Conservation (phyloP, 2,329 filamentous ascomycete genomes). For the Nemania sp. region DNA sequence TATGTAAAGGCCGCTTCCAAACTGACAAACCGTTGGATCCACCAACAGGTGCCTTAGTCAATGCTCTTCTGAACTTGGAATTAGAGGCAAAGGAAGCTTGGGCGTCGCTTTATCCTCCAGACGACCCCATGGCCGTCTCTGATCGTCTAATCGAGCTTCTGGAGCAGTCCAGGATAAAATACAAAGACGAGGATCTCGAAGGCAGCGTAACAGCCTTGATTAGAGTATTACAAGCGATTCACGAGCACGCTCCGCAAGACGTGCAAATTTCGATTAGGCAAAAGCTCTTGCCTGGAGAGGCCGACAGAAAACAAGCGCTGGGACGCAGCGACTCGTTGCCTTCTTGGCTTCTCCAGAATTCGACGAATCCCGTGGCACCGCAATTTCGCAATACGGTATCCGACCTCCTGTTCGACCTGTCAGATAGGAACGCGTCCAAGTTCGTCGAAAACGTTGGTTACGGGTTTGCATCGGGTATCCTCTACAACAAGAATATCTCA, state of each 20-base stretch:
- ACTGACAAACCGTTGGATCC: slow-evolving; percentile 71
- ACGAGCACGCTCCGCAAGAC: slow-evolving; percentile 67
- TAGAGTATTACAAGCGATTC: slow-evolving; percentile 72
- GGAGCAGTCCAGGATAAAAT: slow-evolving; percentile 65
- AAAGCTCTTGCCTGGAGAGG: slow-evolving; percentile 73
- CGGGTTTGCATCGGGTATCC: slow-evolving; percentile 87
- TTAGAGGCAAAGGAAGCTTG: slow-evolving; percentile 59
- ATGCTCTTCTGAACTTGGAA: slow-evolving; percentile 80
- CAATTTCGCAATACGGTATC: slow-evolving; percentile 76
- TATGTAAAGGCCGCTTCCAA: slow-evolving; percentile 63
- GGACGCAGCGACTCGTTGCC: slow-evolving; percentile 76
- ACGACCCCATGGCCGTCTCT: slow-evolving; percentile 62
- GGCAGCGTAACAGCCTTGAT: slow-evolving; percentile 71
- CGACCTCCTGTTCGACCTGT: slow-evolving; percentile 83
- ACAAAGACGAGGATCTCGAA: slow-evolving; percentile 74
- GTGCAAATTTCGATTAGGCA: slow-evolving; percentile 67
- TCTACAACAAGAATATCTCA: slow-evolving; percentile 81
- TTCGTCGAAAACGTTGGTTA: slow-evolving; percentile 95
- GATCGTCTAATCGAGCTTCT: slow-evolving; percentile 73
- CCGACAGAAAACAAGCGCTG: slow-evolving; percentile 76
- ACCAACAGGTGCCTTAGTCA: slow-evolving; percentile 73
- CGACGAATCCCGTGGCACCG: slow-evolving; percentile 72
- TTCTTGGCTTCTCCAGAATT: slow-evolving; percentile 76
- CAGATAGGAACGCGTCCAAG: slow-evolving; percentile 74
- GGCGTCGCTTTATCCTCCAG: slow-evolving; percentile 68